A percentile compares a stretch with the other conserved stretches of the same genome.
These are phyloP conservation scores for Plantago coronopus DNA, from an alignment of 305 asterid species.

Conservation along the genomic window DNA sequence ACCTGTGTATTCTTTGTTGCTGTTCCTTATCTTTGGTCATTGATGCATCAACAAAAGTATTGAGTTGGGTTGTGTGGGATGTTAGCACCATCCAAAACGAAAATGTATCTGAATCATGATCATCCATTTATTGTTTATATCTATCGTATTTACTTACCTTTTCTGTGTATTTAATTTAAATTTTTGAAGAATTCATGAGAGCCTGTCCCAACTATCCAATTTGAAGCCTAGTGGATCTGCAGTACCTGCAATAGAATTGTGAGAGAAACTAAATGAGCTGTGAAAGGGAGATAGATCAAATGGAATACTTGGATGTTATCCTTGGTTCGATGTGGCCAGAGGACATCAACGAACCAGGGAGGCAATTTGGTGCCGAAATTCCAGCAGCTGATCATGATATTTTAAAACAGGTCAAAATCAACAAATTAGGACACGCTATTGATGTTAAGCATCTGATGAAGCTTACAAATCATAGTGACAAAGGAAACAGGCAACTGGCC, in stretches of 20 bases:
- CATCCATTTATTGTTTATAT: too few relatives aligned
- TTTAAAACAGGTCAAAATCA: conserved; percentile 72
- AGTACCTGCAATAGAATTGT: neutral
- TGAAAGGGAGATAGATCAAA: conserved; percentile 57
- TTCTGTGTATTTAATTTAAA: too few relatives aligned
- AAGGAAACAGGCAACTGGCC: conserved; percentile 76
- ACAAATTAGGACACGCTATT: conserved; percentile 56
- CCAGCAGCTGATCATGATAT: conserved; percentile 74
- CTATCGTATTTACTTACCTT: too few relatives aligned
- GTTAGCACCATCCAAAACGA: too few relatives aligned
- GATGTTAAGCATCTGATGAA: conserved; percentile 71
- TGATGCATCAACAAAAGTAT: too few relatives aligned
- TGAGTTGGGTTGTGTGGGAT: too few relatives aligned
- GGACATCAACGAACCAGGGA: conserved; percentile 74
- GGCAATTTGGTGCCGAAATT: conserved; percentile 71
- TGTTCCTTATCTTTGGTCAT: too few relatives aligned
- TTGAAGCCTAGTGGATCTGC: conserved; percentile 14
- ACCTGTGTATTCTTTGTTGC: too few relatives aligned
- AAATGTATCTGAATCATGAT: too few relatives aligned
- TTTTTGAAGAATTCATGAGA: neutral
- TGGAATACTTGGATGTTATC: conserved; percentile 71
- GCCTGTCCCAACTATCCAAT: too few relatives aligned
- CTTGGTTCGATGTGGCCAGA: conserved; percentile 99
- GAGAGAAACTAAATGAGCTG: conserved; percentile 58
- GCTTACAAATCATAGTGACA: conserved; percentile 72